Percentiles rank a stretch among this genome's conserved stretches.
phyloP scores from a whole-genome alignment of 129 eudicot species.

The Glebionis coronaria region DNA sequence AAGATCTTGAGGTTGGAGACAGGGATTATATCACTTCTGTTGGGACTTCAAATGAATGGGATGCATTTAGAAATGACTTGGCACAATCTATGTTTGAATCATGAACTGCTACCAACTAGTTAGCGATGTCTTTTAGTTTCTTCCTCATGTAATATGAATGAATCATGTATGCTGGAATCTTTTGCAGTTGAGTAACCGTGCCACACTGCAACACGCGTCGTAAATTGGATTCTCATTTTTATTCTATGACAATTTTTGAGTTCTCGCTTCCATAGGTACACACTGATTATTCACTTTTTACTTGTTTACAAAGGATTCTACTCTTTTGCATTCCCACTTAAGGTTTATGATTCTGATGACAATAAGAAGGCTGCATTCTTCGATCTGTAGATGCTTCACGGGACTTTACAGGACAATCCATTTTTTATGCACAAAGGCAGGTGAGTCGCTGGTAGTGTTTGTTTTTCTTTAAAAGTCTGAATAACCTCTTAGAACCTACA shows the following conservation, averaged over 20 bases:
- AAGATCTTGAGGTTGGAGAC: background rate
- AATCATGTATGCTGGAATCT: too few relatives aligned
- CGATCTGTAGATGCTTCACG: conserved; percentile 70
- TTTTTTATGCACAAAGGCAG: conserved; percentile 81
- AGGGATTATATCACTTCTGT: background rate
- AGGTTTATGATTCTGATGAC: conserved; percentile 85
- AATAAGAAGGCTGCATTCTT: conserved; percentile 75
- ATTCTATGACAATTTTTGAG: conserved; percentile 4
- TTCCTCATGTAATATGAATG: too few relatives aligned
- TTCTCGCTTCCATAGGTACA: too few relatives aligned
- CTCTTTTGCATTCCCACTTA: conserved; percentile 55
- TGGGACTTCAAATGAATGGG: background rate
- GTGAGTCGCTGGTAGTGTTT: too few relatives aligned
- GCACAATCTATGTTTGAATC: background rate
- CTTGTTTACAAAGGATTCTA: background rate
- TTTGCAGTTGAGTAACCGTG: conserved; percentile 67
- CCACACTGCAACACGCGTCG: conserved; percentile 57
- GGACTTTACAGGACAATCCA: conserved; percentile 79
- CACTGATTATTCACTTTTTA: conserved; percentile 10
- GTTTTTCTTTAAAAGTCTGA: too few relatives aligned
- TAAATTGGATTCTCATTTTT: conserved; percentile 70
- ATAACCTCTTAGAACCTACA: background rate
- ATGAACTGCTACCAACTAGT: background rate
- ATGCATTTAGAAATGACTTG: background rate
- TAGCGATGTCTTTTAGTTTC: background rate